Conservation (phyloP, 805 yeast genomes). For the Cyberlindnera meyerae region DNA sequence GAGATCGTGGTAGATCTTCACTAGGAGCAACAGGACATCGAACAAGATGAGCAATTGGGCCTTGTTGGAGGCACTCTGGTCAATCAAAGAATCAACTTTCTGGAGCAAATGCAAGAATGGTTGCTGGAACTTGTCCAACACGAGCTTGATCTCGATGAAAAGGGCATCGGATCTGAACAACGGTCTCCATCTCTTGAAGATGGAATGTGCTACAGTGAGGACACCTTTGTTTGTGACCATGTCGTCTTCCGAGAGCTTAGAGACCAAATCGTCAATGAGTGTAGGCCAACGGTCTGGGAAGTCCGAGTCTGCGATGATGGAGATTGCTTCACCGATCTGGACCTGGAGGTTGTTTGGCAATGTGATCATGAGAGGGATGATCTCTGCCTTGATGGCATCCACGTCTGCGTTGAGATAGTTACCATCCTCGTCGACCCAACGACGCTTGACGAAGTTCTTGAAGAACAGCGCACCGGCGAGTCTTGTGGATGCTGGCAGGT, state of each 20-base stretch:
- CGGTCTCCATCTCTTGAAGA: constrained; percentile 96
- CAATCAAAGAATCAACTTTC: constrained; percentile 63
- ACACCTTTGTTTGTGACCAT: constrained; percentile 79
- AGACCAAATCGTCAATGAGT: constrained; percentile 67
- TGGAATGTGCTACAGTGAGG: constrained; percentile 87
- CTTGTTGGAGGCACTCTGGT: constrained; percentile 38
- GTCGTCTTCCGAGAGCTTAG: constrained; percentile 58
- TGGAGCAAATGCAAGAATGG: constrained; percentile 73
- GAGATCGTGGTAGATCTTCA: constrained; percentile 85
- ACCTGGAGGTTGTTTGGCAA: constrained; percentile 75
- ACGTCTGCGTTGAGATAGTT: constrained; percentile 69
- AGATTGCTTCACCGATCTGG: constrained; percentile 93
- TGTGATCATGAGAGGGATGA: constrained; percentile 79
- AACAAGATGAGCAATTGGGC: constrained; percentile 52
- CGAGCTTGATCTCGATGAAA: constrained; percentile 81
- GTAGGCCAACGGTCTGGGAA: constrained; percentile 89
- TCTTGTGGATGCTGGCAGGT: constrained; percentile 52
- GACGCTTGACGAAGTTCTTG: constrained; percentile 78
- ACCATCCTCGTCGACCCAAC: constrained; percentile 91
- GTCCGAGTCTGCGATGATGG: constrained; percentile 91
- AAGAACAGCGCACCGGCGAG: constrained; percentile 88
- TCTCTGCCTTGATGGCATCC: constrained; percentile 62
- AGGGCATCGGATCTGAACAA: constrained; percentile 86
- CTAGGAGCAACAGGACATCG: constrained; percentile 63
- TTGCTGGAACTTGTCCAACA: constrained; percentile 71